Evolutionary conservation across 441 rosid species (phyloP), one percentile per base, ranked within the genome.

Genomic region (Dalechampia spathulata): DNA sequence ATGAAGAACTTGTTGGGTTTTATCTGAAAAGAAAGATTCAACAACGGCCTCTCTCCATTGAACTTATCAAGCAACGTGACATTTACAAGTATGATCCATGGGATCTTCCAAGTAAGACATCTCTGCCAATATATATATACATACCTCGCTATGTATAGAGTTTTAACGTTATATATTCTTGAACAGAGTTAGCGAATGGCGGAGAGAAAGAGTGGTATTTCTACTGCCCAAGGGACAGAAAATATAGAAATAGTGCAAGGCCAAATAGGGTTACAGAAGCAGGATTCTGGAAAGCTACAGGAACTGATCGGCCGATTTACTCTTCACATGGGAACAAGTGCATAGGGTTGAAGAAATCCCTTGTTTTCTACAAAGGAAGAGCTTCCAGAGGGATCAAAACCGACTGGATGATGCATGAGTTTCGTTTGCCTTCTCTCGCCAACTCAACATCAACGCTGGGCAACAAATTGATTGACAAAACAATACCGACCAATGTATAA

Each of bases 1-100:
- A 87, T 62, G 96, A 87, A 58, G 96, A 87, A 72, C 88, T 87
- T 42, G 96, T 87, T 22, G 90, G 86, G 63, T 87, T 87, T 63
- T 87, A 87, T 49, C 73, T 87, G 25, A 77, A 64, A 73, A 61
- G 83, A 66, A 85, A 85, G 74, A 69, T 79, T 56, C 90, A 85
- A 61, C 83, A 77, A 42, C 50, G 79, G 14, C 76, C 83, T 61
- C 79, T 81, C 63, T 64, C 88, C 37, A 76, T 87, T 38, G 86
- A 83, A 72, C 81, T 85, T 56, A 87, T 87, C 67, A 81, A 77
- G 79, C 96, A 83, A 48, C 75, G 85, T 32, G 96, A 87, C 48
- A 85, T 87, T 60, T 86, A 86, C 68, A 83, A 83, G 74, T 78
- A 78, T 25, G 88, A 86, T 56, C 95, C 95, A n/a, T 84, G 92